These are phyloP conservation scores for Ascochyta fabae DNA, from an alignment of 2,329 filamentous ascomycete species.

Conservation along the genomic window DNA sequence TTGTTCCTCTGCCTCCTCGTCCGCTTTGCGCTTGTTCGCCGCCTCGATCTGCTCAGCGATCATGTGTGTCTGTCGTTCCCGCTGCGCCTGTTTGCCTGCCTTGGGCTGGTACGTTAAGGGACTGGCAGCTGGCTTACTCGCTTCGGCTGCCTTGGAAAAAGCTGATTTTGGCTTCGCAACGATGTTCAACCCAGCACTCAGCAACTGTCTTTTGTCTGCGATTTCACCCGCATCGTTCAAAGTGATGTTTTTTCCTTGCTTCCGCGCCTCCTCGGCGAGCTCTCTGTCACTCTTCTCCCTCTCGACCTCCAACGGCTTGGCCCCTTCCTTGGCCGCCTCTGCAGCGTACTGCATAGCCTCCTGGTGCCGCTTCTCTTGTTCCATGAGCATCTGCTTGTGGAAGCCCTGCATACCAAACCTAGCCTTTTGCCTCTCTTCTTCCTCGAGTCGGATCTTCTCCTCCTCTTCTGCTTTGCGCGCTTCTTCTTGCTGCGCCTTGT, in stretches of 20 bases:
- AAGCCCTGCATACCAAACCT: constrained; percentile 78
- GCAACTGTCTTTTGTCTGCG: constrained; percentile 81
- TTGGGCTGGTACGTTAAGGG: constrained; percentile 41
- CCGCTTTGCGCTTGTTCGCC: constrained; percentile 72
- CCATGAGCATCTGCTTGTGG: constrained; percentile 75
- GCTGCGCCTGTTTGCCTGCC: constrained; percentile 66
- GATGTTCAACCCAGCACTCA: constrained; percentile 78
- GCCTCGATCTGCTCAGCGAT: constrained; percentile 78
- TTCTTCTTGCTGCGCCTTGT: constrained; percentile 81
- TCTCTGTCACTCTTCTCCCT: constrained; percentile 66
- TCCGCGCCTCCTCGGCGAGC: constrained; percentile 70
- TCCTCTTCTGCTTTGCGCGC: constrained; percentile 73
- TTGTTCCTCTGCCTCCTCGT: constrained; percentile 72
- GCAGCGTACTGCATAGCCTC: constrained; percentile 72
- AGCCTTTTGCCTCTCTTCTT: constrained; percentile 69
- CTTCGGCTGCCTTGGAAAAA: constrained; percentile 30
- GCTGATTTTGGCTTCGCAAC: constrained; percentile 65
- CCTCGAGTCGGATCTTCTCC: constrained; percentile 70
- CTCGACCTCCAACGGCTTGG: constrained; percentile 20
- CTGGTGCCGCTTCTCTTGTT: constrained; percentile 72
- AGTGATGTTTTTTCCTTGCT: constrained; percentile 67
- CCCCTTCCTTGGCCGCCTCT: constrained; percentile 32
- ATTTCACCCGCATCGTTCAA: constrained; percentile 85
- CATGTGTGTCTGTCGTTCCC: constrained; percentile 80
- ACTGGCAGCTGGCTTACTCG: constrained; percentile 19